Percentiles rank a stretch among this genome's conserved stretches.
Conservation (phyloP, 495 filamentous ascomycete genomes). For the Aspergillus homomorphus region DNA sequence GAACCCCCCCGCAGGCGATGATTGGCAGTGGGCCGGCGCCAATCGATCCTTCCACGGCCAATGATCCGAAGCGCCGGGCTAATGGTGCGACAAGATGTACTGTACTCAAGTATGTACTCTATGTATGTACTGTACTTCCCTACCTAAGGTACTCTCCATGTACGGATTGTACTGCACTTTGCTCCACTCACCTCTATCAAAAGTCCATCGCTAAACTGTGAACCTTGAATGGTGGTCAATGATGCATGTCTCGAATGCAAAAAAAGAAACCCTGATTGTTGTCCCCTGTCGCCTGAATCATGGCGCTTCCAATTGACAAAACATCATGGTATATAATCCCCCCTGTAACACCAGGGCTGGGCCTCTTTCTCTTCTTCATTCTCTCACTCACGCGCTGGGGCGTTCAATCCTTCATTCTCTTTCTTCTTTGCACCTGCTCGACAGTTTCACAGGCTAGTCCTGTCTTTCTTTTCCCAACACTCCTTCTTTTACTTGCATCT, state of each 20-base stretch:
- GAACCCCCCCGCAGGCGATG: slow-evolving; percentile 2
- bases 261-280: not conserved
- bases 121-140: not conserved
- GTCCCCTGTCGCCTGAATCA: not conserved
- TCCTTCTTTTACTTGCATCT: slow-evolving; percentile 26
- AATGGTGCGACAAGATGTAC: slow-evolving; percentile 4
- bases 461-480: slow-evolving; percentile 25
- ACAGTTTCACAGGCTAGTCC: slow-evolving; percentile 37
- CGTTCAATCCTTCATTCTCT: slow-evolving; percentile 25
- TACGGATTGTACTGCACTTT: no score
- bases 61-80: not conserved
- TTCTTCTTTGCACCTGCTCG: slow-evolving; percentile 26
- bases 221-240: no score
- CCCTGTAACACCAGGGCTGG: slow-evolving; percentile 14
- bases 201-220: not conserved
- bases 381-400: slow-evolving; percentile 22
- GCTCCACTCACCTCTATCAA: not conserved
- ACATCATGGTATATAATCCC: slow-evolving; percentile 21
- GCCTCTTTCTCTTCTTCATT: slow-evolving; percentile 9
- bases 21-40: slow-evolving; percentile 5
- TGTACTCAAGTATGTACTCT: not conserved
- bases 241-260: not conserved
- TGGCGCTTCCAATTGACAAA: not conserved
- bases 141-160: not conserved
- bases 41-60: not conserved